Percentiles rank a stretch among this genome's conserved stretches.
These are phyloP conservation scores for Diaporthe velutina DNA, from an alignment of 2,329 filamentous ascomycete species.

Conservation along the genomic window DNA sequence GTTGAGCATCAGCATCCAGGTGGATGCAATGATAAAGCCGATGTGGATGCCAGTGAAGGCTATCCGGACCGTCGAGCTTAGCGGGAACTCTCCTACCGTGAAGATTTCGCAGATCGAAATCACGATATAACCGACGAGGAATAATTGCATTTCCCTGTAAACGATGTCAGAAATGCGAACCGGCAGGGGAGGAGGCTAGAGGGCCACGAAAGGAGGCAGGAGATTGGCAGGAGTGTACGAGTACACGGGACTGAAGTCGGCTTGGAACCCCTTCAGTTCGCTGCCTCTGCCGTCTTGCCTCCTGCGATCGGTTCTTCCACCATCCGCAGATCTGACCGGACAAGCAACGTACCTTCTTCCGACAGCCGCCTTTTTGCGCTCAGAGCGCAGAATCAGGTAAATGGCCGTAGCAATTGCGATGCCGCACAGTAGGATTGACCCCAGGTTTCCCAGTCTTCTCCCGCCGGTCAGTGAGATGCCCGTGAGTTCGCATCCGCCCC, in stretches of 20 bases:
- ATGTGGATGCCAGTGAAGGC: constrained; percentile 92
- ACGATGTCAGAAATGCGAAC: not conserved
- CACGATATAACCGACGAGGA: constrained; percentile 87
- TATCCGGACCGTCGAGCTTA: constrained; percentile 77
- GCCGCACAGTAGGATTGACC: constrained; percentile 88
- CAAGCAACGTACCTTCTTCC: constrained; percentile 80
- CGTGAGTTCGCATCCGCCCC: constrained; percentile 79
- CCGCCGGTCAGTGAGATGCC: constrained; percentile 80
- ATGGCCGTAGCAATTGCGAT: constrained; percentile 78
- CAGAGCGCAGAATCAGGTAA: constrained; percentile 82
- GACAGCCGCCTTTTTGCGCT: constrained; percentile 92
- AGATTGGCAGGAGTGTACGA: constrained; percentile 19
- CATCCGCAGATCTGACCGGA: not conserved
- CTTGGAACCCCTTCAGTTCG: not conserved
- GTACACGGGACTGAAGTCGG: too few species aligned
- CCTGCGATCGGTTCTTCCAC: not conserved
- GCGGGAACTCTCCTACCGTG: constrained; percentile 89
- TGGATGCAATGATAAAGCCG: constrained; percentile 87
- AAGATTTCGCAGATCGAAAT: constrained; percentile 97
- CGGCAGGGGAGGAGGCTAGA: not conserved
- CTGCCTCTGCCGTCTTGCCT: not conserved
- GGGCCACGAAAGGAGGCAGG: constrained; percentile 4
- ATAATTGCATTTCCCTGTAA: constrained; percentile 93
- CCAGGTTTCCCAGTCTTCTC: constrained; percentile 83
- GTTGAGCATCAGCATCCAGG: constrained; percentile 93